Evolutionary conservation across 176 grass and related monocot species (phyloP), one percentile per base, ranked within the genome.

Genomic region (Oropetium thomaeum): DNA sequence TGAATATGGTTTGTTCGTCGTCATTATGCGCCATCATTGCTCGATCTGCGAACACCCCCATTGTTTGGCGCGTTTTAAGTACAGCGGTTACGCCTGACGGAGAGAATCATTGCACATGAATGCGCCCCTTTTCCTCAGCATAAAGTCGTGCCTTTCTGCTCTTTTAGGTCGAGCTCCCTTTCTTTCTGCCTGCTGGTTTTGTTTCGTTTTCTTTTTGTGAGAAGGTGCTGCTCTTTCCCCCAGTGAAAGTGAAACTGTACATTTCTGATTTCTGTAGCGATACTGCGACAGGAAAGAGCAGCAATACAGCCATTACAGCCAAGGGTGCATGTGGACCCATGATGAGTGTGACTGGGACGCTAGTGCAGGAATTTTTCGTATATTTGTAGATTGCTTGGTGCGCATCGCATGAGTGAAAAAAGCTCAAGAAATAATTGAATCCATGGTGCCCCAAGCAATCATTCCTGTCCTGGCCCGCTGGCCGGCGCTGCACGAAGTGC

Each of bases 21-120:
- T 38, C 60, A 66, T 65, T 29, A 79, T 58, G 38, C 57, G 70
- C 3, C 59, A 85, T 74, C 52, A 68, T 74, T 37, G 69, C 41
- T 58, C 65, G 45, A 47, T 81, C 42, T 58, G 8, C 57, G 29
- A 19, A 47, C 62, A 47, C 10, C 48, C 20, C 35, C 26, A 41
- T 68, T 80, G 76, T 41, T 70, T 29, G 41, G 7, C 19, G 25
- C 33, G 32, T 68, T 68, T 38, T 49, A 68, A 43, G 37, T 39
- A 23, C 28, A 41, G 27, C 69, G 41, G 62, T 62, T 88, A 9
- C 44, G 17, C 7, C 54, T 63, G 60, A 84, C 63, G 1, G 75
- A 37, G 81, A 58, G 86, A 69, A 88, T 83, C 86, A 65, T 79
- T 58, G 75, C 70, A 79, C 75, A 55, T 83, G 80, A 69, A 73